Conservation (phyloP, 2,329 filamentous ascomycete genomes). For the Curvularia eragrostidis region DNA sequence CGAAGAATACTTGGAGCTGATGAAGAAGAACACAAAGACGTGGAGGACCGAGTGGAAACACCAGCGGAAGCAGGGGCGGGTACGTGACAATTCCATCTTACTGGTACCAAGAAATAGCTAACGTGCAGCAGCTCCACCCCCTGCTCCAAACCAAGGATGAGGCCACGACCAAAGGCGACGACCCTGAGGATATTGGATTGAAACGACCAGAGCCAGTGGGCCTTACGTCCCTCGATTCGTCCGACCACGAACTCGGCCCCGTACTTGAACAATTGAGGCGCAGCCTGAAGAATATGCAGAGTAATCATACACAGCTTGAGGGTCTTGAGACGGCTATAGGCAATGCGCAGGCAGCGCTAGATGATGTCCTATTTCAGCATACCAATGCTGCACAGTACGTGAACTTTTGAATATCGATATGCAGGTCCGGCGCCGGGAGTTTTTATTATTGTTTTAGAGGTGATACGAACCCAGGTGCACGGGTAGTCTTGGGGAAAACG, state of each 20-base stretch:
- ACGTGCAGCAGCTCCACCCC: constrained; percentile 44
- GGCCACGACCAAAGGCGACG: constrained; percentile 28
- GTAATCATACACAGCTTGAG: constrained; percentile 47
- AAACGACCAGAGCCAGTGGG: constrained; percentile 27
- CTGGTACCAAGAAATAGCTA: constrained; percentile 19
- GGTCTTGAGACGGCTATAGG: constrained; percentile 43
- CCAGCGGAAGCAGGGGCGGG: constrained; percentile 40
- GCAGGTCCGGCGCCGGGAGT: constrained; percentile 29
- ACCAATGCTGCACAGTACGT: constrained; percentile 42
- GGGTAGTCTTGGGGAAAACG: constrained; percentile 13
- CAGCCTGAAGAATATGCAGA: constrained; percentile 50
- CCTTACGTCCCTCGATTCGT: constrained; percentile 33
- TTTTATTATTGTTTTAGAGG: constrained; percentile 26
- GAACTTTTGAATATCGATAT: constrained; percentile 41
- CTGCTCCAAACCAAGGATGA: constrained; percentile 34
- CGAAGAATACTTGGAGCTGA: constrained; percentile 34
- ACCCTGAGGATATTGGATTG: constrained; percentile 43
- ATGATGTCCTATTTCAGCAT: constrained; percentile 46
- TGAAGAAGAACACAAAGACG: constrained; percentile 39
- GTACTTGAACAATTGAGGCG: constrained; percentile 48
- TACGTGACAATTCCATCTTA: constrained; percentile 21
- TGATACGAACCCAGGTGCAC: constrained; percentile 30
- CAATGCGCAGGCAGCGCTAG: constrained; percentile 42
- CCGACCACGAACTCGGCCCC: constrained; percentile 42
- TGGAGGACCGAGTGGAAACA: constrained; percentile 43